Evolutionary conservation across 2,329 filamentous ascomycete genomes (phyloP).

Genomic region (Neofusicoccum laricinum): DNA sequence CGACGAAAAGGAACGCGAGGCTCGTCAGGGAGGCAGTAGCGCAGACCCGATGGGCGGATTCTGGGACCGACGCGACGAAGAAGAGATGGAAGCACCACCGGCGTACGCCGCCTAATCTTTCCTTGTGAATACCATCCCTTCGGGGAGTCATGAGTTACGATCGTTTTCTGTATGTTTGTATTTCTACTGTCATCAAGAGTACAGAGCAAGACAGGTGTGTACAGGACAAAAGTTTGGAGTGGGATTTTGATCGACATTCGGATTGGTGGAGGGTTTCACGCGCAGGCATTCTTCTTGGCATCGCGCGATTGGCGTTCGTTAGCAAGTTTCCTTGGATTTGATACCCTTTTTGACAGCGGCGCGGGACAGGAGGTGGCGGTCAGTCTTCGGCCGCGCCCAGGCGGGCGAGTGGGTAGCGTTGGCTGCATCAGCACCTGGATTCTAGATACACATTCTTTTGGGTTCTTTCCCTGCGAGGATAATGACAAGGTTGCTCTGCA

Average conservation of each 20-base stretch:
- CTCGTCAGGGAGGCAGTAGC: background rate
- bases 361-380: slow-evolving; percentile 6
- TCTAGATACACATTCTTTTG: slow-evolving; percentile 5
- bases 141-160: slow-evolving; percentile 1
- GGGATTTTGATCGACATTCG: slow-evolving; percentile 2
- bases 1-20: slow-evolving; percentile 66
- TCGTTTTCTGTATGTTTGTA: slow-evolving; percentile 8
- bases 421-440: background rate
- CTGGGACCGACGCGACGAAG: slow-evolving; percentile 25
- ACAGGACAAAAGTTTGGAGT: slow-evolving; percentile 5
- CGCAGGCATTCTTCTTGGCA: background rate
- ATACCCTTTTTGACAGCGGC: slow-evolving; percentile 11
- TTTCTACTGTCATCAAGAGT: background rate
- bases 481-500: background rate
- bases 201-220: background rate
- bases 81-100: slow-evolving; percentile 31
- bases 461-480: background rate
- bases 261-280: slow-evolving; percentile 7
- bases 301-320: slow-evolving; percentile 15
- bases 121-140: background rate
- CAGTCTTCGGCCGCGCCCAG: background rate
- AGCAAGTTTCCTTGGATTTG: slow-evolving; percentile 12
- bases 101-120: slow-evolving; percentile 30
- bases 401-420: background rate
- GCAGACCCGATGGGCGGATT: slow-evolving; percentile 18